Conservation (phyloP, 495 filamentous ascomycete species). For the Chaetomium tenue region DNA sequence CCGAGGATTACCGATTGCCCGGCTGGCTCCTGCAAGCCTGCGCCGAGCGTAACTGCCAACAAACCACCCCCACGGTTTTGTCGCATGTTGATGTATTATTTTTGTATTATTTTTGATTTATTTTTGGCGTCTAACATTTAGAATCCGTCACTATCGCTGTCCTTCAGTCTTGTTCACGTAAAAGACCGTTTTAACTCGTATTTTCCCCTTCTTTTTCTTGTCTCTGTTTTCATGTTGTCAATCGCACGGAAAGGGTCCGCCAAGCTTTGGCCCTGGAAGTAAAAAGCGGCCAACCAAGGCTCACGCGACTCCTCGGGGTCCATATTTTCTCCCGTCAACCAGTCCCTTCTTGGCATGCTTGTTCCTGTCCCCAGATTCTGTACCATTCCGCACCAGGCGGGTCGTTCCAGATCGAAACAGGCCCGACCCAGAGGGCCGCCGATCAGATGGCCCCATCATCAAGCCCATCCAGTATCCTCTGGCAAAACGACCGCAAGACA, state of each 20-base stretch:
- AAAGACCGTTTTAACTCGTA: too few relatives aligned
- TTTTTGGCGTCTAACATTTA: too few relatives aligned
- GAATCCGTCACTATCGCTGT: too few relatives aligned
- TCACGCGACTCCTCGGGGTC: conserved; percentile 9
- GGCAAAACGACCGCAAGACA: conserved; percentile 38
- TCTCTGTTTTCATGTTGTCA: too few relatives aligned
- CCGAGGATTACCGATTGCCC: conserved; percentile 42
- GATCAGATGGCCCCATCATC: conserved; percentile 16
- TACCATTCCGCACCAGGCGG: not conserved
- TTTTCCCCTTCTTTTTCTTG: too few relatives aligned
- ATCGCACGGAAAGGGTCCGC: too few relatives aligned
- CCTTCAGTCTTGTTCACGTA: too few relatives aligned
- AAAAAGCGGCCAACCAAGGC: conserved; percentile 18
- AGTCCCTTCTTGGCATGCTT: conserved; percentile 7
- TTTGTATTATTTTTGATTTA: too few relatives aligned
- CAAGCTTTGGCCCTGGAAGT: too few relatives aligned
- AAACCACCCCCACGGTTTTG: too few relatives aligned
- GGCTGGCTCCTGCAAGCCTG: conserved; percentile 9
- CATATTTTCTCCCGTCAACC: conserved; percentile 5
- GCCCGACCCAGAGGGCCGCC: not conserved
- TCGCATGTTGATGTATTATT: too few relatives aligned
- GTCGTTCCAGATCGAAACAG: conserved; percentile 2
- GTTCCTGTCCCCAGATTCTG: conserved; percentile 11
- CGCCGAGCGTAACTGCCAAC: conserved; percentile 1
- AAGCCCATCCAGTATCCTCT: conserved; percentile 41